These are phyloP conservation scores for Kuraishia hungarica DNA, from an alignment of 805 yeast genomes.

Conservation along the genomic window DNA sequence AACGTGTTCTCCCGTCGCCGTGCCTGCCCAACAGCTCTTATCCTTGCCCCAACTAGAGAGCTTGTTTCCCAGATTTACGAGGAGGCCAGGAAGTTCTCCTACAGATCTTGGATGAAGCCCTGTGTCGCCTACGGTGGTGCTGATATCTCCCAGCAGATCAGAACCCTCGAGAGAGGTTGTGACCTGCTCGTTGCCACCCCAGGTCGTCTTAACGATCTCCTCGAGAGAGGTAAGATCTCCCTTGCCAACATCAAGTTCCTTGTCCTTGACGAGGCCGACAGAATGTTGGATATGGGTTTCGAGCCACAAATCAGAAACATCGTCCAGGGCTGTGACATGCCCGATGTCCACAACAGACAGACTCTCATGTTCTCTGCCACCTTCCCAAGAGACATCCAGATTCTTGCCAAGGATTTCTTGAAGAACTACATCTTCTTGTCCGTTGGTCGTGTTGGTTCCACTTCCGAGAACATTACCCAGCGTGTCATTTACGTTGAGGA, in stretches of 20 bases:
- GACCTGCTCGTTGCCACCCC: constrained; percentile 97
- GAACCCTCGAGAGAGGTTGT: constrained; percentile 88
- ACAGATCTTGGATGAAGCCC: constrained; percentile 97
- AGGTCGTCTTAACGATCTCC: constrained; percentile 93
- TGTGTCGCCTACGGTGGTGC: constrained; percentile 99
- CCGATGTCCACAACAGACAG: constrained; percentile 83
- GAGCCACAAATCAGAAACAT: constrained; percentile 99
- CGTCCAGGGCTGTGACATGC: constrained; percentile 98
- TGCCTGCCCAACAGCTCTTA: constrained; percentile 90
- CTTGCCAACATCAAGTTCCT: constrained; percentile 84
- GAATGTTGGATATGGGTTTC: constrained; percentile 99
- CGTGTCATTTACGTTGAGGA: constrained; percentile 87
- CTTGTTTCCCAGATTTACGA: constrained; percentile 94
- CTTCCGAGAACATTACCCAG: constrained; percentile 97
- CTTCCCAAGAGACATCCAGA: constrained; percentile 96
- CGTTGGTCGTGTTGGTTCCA: constrained; percentile 98
- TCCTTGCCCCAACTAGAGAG: constrained; percentile 99
- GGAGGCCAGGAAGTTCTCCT: constrained; percentile 90
- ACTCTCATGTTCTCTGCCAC: constrained; percentile 98
- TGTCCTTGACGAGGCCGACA: constrained; percentile 97
- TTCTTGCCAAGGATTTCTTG: constrained; percentile 94
- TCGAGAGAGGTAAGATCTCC: constrained; percentile 92
- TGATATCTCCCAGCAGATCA: constrained; percentile 79
- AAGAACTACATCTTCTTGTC: constrained; percentile 92
- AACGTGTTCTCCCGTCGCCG: constrained; percentile 52